These are phyloP conservation scores for Wickerhamomyces sydowiorum DNA, from an alignment of 805 yeast genomes.

Conservation along the genomic window DNA sequence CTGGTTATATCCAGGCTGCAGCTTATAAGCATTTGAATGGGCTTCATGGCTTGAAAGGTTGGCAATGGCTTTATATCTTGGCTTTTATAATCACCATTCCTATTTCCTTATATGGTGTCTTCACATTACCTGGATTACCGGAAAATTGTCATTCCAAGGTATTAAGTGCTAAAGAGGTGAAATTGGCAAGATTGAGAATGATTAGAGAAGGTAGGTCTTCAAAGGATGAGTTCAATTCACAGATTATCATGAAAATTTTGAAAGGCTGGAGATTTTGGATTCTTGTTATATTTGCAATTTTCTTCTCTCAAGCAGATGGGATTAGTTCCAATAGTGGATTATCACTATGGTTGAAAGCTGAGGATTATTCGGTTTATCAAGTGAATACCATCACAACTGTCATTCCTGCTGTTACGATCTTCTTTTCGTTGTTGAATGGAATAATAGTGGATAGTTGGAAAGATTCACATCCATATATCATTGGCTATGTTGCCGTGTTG, in stretches of 20 bases:
- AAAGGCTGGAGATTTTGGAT: conserved; percentile 14
- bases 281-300: conserved; percentile 40
- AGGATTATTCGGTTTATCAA: conserved; percentile 32
- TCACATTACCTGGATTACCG: conserved; percentile 63
- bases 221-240: conserved; percentile 12
- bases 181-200: conserved; percentile 41
- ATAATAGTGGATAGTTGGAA: conserved; percentile 23
- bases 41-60: conserved; percentile 36
- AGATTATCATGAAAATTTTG: conserved; percentile 7
- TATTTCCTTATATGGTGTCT: conserved; percentile 41
- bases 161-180: conserved; percentile 48
- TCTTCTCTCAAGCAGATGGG: conserved; percentile 29
- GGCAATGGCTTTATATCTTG: conserved; percentile 45
- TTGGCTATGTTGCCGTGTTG: conserved; percentile 22
- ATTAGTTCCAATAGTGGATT: conserved; percentile 24
- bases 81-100: conserved; percentile 42
- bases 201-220: conserved; percentile 16
- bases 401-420: conserved; percentile 40
- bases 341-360: conserved; percentile 43
- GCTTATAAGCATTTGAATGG: conserved; percentile 30
- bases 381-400: conserved; percentile 45
- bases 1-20: conserved; percentile 19
- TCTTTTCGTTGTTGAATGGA: conserved; percentile 23
- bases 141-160: conserved; percentile 44
- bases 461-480: conserved; percentile 21